These are phyloP conservation scores for Bretziella fagacearum DNA, from an alignment of 2,329 filamentous ascomycete species.

Conservation along the genomic window DNA sequence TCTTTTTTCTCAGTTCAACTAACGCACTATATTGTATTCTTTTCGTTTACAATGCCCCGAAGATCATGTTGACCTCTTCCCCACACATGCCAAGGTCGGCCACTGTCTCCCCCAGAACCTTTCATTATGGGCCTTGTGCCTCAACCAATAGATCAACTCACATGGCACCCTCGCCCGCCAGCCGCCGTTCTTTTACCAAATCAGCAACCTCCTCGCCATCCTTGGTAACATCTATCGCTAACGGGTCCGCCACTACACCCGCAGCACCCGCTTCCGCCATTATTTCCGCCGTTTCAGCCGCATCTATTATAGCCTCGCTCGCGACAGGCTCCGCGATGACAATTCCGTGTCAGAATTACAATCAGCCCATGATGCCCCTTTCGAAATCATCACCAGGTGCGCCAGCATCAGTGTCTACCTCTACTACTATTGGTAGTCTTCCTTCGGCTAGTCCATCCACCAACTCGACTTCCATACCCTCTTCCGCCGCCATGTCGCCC, in stretches of 20 bases:
- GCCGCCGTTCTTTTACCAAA: slow-evolving; percentile 11
- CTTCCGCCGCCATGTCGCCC: background rate
- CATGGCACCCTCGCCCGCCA: slow-evolving; percentile 5
- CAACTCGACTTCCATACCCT: background rate
- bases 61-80: slow-evolving; percentile 15
- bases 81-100: slow-evolving; percentile 13
- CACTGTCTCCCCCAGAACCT: slow-evolving; percentile 10
- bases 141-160: slow-evolving; percentile 11
- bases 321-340: no score
- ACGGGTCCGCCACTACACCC: background rate
- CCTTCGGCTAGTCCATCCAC: background rate
- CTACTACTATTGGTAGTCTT: background rate
- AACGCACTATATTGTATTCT: background rate
- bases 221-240: background rate
- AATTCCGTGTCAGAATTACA: no score
- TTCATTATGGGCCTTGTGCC: slow-evolving; percentile 13
- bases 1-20: background rate
- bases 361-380: no score
- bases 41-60: slow-evolving; percentile 8
- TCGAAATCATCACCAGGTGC: no score
- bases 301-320: no score
- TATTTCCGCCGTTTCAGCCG: background rate
- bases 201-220: slow-evolving; percentile 5
- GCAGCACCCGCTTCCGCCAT: background rate
- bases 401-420: background rate